Conservation (phyloP, 2,329 filamentous ascomycete species). For the Cordyceps pruinosa region DNA sequence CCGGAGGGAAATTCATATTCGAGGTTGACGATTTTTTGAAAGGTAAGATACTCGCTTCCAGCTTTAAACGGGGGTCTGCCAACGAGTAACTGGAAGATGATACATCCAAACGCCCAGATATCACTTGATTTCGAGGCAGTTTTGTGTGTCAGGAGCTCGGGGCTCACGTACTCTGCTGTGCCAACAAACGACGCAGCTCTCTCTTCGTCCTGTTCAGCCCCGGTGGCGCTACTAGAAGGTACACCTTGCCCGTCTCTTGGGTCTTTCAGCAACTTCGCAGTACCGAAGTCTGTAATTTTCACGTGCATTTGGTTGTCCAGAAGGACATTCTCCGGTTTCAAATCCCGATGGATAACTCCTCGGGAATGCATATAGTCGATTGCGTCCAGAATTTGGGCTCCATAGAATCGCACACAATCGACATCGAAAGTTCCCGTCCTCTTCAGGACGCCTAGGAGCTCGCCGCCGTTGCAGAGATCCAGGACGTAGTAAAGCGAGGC, state of each 20-base stretch:
- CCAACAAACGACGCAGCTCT: slow-evolving; percentile 93
- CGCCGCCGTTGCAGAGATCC: slow-evolving; percentile 85
- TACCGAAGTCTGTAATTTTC: slow-evolving; percentile 98
- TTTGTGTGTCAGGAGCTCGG: slow-evolving; percentile 93
- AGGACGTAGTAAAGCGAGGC: slow-evolving; percentile 93
- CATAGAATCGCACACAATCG: slow-evolving; percentile 90
- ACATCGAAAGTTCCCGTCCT: slow-evolving; percentile 91
- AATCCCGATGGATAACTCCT: slow-evolving; percentile 90
- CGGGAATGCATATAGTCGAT: slow-evolving; percentile 97
- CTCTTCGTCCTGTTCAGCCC: slow-evolving; percentile 50
- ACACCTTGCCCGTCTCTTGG: slow-evolving; percentile 33
- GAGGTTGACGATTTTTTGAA: slow-evolving; percentile 92
- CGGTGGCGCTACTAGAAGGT: slow-evolving; percentile 25
- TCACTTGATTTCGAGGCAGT: slow-evolving; percentile 97
- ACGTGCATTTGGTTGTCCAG: slow-evolving; percentile 94
- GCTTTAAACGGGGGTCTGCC: slow-evolving; percentile 97
- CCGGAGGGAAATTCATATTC: slow-evolving; percentile 90
- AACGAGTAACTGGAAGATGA: slow-evolving; percentile 91
- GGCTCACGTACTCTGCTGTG: slow-evolving; percentile 96
- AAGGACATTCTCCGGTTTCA: slow-evolving; percentile 96
- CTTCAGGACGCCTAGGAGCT: slow-evolving; percentile 87
- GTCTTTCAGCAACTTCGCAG: slow-evolving; percentile 73
- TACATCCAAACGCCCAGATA: slow-evolving; percentile 97
- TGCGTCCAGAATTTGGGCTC: slow-evolving; percentile 89
- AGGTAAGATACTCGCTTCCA: slow-evolving; percentile 90